These are phyloP conservation scores for Myxozyma lipomycoides DNA, from an alignment of 805 yeast species.

Conservation along the genomic window DNA sequence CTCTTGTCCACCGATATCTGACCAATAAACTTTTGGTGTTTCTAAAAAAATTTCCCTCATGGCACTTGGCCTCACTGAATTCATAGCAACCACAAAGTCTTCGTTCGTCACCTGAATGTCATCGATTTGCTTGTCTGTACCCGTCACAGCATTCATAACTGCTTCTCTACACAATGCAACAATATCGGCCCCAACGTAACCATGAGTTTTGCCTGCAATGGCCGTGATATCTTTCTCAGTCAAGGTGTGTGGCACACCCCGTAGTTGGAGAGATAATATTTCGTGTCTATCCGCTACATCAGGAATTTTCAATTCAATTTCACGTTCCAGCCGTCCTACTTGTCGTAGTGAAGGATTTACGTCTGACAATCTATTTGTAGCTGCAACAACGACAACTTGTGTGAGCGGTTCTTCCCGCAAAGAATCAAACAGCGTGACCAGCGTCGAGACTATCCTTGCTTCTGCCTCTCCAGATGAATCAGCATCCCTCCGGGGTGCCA, in stretches of 20 bases:
- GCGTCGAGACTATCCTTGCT: slow-evolving; percentile 82
- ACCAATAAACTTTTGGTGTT: slow-evolving; percentile 90
- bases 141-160: slow-evolving; percentile 74
- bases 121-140: slow-evolving; percentile 44
- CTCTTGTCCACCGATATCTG: slow-evolving; percentile 94
- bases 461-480: slow-evolving; percentile 76
- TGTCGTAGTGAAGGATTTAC: slow-evolving; percentile 71
- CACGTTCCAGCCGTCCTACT: slow-evolving; percentile 88
- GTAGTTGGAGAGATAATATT: slow-evolving; percentile 61
- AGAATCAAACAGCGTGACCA: slow-evolving; percentile 70
- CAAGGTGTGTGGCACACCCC: slow-evolving; percentile 55
- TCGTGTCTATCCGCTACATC: slow-evolving; percentile 75
- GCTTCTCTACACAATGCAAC: slow-evolving; percentile 84
- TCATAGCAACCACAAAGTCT: slow-evolving; percentile 69
- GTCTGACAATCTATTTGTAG: slow-evolving; percentile 67
- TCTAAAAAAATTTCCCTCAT: slow-evolving; percentile 91
- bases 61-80: slow-evolving; percentile 89
- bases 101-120: slow-evolving; percentile 47
- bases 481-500: slow-evolving; percentile 76
- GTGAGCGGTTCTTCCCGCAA: slow-evolving; percentile 50
- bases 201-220: slow-evolving; percentile 80
- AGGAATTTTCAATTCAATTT: slow-evolving; percentile 87
- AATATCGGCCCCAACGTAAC: slow-evolving; percentile 95
- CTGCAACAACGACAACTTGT: slow-evolving; percentile 63
- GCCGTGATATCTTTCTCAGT: slow-evolving; percentile 51